Percentiles rank a stretch among this genome's conserved stretches.
Evolutionary conservation across 2,329 filamentous ascomycete genomes (phyloP).

Genomic region (Pestalotiopsis sp.): DNA sequence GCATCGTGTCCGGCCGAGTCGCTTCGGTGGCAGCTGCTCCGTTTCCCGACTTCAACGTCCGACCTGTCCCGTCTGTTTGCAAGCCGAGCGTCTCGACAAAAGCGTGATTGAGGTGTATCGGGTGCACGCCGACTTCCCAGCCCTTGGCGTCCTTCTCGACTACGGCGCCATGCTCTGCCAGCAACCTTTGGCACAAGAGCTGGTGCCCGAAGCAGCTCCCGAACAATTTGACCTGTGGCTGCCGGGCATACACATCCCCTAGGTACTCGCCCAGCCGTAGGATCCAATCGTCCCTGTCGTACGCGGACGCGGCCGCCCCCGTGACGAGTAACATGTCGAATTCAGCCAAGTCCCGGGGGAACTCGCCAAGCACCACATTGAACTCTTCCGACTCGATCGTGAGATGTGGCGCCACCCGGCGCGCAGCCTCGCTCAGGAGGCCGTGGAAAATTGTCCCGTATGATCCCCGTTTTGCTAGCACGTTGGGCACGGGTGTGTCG

Average conservation of each 20-base stretch:
- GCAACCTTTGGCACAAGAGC: constrained; percentile 34
- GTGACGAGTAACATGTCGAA: constrained; percentile 38
- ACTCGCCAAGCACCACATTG: constrained; percentile 35
- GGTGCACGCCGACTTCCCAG: constrained; percentile 26
- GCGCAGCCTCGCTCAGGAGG: neutral
- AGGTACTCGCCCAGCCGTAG: constrained; percentile 15
- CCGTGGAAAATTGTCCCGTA: neutral
- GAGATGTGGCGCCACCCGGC: constrained; percentile 1
- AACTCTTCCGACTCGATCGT: constrained; percentile 32
- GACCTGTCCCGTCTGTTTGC: constrained; percentile 20
- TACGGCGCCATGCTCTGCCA: constrained; percentile 25
- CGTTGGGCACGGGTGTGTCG: neutral
- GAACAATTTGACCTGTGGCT: constrained; percentile 34
- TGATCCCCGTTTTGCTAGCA: neutral
- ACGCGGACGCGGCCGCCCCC: constrained; percentile 30
- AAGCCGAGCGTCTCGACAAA: constrained; percentile 14
- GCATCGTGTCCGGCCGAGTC: constrained; percentile 19
- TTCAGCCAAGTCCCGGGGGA: constrained; percentile 26
- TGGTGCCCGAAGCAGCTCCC: constrained; percentile 42
- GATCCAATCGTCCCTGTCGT: constrained; percentile 14
- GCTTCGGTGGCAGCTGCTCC: constrained; percentile 10
- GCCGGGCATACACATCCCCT: constrained; percentile 24
- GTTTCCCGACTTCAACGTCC: neutral
- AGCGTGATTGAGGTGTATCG: constrained; percentile 13
- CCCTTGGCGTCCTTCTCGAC: constrained; percentile 20